Evolutionary conservation across 2,329 filamentous ascomycete genomes (phyloP), one percentile per base, ranked within the genome.

Genomic region (Sclerotinia sclerotiorum): DNA sequence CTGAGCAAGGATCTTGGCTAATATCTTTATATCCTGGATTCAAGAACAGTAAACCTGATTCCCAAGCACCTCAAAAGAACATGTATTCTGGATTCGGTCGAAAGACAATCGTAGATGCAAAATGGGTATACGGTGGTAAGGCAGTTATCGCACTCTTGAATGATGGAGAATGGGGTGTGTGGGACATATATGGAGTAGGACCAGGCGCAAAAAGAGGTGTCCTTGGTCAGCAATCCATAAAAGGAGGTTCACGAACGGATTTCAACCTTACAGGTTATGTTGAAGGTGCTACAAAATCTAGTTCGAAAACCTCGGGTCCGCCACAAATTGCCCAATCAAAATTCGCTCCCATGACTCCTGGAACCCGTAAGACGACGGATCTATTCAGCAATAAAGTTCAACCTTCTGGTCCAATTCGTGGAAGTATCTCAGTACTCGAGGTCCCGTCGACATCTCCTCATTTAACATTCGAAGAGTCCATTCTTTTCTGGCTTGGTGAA

Each of bases 131-230:
- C 2, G 83, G 84, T 69, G 88, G 88, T 13, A 82, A 84, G 58
- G 87, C 87, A 6, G 79, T 90, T 39, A 78, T 90, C 52, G 81
- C 82, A 0, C 79, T 90, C 2, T 79, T 89, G 4, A 84, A 84
- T 0, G 88, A 90, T 72, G 88, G 87, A 8, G 87, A 87, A 75
- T 90, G 88, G 88, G 88, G 86, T 19, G 84, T 90, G 46, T 90
- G 87, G 87, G 87, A 90, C 73, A 82, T 90, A 56, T 85, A 89
- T 70, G 85, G 86, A 10, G 81, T 81, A 42, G 84, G 84, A 51
- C 84, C 85, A 76, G 82, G 48, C 77, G 81, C 60, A 76, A 81
- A 69, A 76, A 84, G 44, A 81, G 81, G 68, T 79, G 82, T 77
- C 42, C 72, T 78, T 46, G 72, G 74, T 27, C 70, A 70, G 15